Percentiles rank a stretch among this genome's conserved stretches.
Evolutionary conservation across 352 stramenopile genomes (phyloP).

Genomic region (Globisporangium megalacanthum): DNA sequence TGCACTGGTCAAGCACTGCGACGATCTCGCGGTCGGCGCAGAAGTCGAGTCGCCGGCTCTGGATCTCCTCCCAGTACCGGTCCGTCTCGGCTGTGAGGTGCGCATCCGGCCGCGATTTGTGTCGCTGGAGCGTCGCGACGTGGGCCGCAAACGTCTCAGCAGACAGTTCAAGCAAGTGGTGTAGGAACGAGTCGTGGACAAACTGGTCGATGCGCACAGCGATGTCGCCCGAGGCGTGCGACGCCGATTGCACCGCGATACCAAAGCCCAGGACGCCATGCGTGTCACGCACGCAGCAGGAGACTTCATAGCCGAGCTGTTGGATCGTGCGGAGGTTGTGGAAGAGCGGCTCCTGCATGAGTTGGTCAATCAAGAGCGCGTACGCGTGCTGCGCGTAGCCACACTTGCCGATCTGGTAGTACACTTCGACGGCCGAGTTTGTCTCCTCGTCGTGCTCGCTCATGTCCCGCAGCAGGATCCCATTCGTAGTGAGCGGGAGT

Average conservation of each 20-base stretch:
- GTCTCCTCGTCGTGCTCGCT: conserved; percentile 64
- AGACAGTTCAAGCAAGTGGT: conserved; percentile 25
- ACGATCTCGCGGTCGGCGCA: conserved; percentile 44
- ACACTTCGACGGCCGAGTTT: conserved; percentile 79
- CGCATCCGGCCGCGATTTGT: conserved; percentile 40
- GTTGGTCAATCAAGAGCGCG: conserved; percentile 58
- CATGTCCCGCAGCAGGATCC: conserved; percentile 46
- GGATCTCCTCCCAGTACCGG: conserved; percentile 76
- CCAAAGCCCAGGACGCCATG: conserved; percentile 70
- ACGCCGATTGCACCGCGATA: conserved; percentile 67
- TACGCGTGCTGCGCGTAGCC: conserved; percentile 45
- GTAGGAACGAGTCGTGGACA: conserved; percentile 36
- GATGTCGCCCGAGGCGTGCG: conserved; percentile 48
- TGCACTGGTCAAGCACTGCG: conserved; percentile 32
- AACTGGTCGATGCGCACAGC: conserved; percentile 58
- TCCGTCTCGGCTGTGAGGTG: conserved; percentile 51
- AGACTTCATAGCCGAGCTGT: conserved; percentile 82
- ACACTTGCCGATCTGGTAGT: conserved; percentile 76
- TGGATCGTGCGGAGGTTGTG: conserved; percentile 74
- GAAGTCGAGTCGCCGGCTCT: conserved; percentile 54
- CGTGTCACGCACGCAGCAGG: conserved; percentile 66
- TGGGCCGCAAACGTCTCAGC: conserved; percentile 31
- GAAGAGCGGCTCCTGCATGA: conserved; percentile 84
- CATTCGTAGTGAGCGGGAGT: conserved; percentile 46
- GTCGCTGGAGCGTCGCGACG: conserved; percentile 36